These are phyloP conservation scores for Dichotomocladium elegans DNA, from an alignment of 371 early-diverging fungal genomes.

Conservation along the genomic window DNA sequence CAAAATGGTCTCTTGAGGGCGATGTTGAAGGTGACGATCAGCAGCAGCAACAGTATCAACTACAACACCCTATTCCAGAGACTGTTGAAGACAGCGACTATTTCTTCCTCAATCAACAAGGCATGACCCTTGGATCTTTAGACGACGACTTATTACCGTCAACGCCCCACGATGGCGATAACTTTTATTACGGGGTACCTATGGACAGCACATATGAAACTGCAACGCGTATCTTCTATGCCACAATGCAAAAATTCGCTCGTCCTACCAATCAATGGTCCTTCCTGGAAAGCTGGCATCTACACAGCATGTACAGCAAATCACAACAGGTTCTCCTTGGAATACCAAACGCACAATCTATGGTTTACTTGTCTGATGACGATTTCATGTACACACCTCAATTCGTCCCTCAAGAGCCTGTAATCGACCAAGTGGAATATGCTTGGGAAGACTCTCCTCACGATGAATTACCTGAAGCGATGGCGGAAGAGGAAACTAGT, in stretches of 20 bases:
- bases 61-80: not conserved
- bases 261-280: conserved; percentile 20
- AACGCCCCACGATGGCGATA: not conserved
- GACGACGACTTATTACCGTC: too few relatives aligned
- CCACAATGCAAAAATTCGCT: conserved; percentile 41
- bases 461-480: not conserved
- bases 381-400: conserved; percentile 50
- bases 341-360: conserved; percentile 30
- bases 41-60: not conserved
- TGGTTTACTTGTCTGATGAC: conserved; percentile 37
- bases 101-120: conserved; percentile 25
- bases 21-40: not conserved
- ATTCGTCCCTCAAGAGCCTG: conserved; percentile 15
- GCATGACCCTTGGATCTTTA: too few relatives aligned
- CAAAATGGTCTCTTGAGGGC: conserved; percentile 2
- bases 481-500: conserved; percentile 5
- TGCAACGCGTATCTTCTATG: conserved; percentile 40
- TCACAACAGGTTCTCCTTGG: conserved; percentile 43
- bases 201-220: conserved; percentile 19
- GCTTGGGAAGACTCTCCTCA: conserved; percentile 12
- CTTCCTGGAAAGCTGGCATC: conserved; percentile 41
- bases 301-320: conserved; percentile 47
- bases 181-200: not conserved
- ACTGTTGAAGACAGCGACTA: conserved; percentile 11
- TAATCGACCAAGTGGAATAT: conserved; percentile 3